Evolutionary conservation across 1,139 yeast genomes (phyloP).

Genomic region (Pichia inconspicua): DNA sequence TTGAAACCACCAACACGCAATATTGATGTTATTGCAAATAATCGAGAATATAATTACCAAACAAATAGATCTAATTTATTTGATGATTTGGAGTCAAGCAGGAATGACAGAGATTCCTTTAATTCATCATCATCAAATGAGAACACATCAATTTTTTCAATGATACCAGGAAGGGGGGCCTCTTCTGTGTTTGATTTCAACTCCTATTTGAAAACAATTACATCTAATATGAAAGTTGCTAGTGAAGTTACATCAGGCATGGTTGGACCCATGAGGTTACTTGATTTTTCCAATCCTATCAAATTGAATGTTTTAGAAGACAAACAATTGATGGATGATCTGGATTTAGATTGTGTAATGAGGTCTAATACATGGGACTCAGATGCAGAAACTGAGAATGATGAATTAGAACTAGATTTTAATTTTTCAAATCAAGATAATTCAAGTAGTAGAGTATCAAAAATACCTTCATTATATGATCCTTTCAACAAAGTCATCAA

Average conservation of each 20-base stretch:
- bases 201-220: constrained; percentile 18
- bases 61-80: not conserved
- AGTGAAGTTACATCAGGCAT: not conserved
- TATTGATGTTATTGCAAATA: not conserved
- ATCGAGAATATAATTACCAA: not conserved
- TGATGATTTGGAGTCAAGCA: not conserved
- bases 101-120: not conserved
- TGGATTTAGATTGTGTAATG: constrained; percentile 16
- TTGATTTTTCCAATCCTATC: constrained; percentile 12
- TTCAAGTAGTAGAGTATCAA: not conserved
- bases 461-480: constrained; percentile 7
- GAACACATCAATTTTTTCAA: constrained; percentile 6
- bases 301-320: constrained; percentile 13
- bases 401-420: constrained; percentile 6
- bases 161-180: not conserved
- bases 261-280: not conserved
- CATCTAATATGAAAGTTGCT: constrained; percentile 13
- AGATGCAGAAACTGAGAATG: constrained; percentile 12
- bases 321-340: constrained; percentile 11
- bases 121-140: constrained; percentile 2
- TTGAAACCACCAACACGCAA: constrained; percentile 1
- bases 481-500: constrained; percentile 2
- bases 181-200: constrained; percentile 18
- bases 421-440: not conserved
- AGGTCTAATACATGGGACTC: constrained; percentile 17